Conservation (phyloP, 257 asterid genomes). For the Coffea canephora region DNA sequence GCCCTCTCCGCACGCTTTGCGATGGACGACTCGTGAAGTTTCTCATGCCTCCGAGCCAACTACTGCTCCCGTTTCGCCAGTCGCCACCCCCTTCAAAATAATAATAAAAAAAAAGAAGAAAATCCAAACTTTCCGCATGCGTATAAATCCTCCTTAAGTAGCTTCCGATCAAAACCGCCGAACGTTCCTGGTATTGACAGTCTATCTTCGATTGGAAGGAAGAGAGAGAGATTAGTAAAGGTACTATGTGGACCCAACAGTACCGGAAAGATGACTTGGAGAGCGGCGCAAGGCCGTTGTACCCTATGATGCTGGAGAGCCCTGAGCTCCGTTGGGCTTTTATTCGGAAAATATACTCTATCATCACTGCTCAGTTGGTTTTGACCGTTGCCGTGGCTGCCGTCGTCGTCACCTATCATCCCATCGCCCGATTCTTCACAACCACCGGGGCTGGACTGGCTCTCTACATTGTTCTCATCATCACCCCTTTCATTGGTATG, state of each 20-base stretch:
- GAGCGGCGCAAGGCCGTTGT: slow-evolving; percentile 32
- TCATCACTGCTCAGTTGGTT: slow-evolving; percentile 42
- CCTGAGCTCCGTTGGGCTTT: slow-evolving; percentile 61
- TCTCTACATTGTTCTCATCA: slow-evolving; percentile 25
- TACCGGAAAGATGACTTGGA: slow-evolving; percentile 52
- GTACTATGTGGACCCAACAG: slow-evolving; percentile 31
- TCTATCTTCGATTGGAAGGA: neutral
- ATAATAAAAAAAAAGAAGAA: too few species aligned
- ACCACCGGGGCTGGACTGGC: slow-evolving; percentile 36
- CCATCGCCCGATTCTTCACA: slow-evolving; percentile 38
- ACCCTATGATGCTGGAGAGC: slow-evolving; percentile 53
- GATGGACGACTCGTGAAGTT: too few species aligned
- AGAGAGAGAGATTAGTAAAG: neutral
- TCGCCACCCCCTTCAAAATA: too few species aligned
- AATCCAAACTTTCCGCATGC: too few species aligned
- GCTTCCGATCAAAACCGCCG: too few species aligned
- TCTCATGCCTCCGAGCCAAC: too few species aligned
- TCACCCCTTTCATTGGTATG: slow-evolving; percentile 37
- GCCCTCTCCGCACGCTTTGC: too few species aligned
- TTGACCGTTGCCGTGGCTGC: slow-evolving; percentile 48
- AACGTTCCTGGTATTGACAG: too few species aligned
- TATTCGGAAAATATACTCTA: slow-evolving; percentile 54
- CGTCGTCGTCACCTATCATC: slow-evolving; percentile 34
- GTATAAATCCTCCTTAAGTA: too few species aligned
- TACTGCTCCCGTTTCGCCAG: too few species aligned